Evolutionary conservation across 306 rosid genomes (phyloP), one percentile per base, ranked within the genome.

Genomic region (Cicer chorassanicum): DNA sequence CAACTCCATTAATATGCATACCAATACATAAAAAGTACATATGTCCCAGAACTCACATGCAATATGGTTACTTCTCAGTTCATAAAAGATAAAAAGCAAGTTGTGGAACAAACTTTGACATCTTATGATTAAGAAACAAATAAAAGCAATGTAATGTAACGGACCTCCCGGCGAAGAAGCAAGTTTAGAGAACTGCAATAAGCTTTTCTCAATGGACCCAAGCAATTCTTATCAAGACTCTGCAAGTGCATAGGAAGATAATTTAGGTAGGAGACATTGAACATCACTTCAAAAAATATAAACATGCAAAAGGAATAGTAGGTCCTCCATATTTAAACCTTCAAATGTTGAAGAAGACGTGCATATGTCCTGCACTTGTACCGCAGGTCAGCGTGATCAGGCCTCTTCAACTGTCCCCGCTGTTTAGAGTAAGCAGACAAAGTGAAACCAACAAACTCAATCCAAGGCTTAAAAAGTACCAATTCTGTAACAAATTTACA

Each of bases 331-430:
- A 65, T 29, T 54, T 70, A 79, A 56, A 93, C 99, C 99, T 94
- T 94, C 83, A 94, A 82, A 87, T 94, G 99, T 76, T 92, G 99
- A 82, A 94, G 78, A 80, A 94, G 96, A 72, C 97, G 96, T 19
- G 99, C 99, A 69, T 94, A 94, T 36, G 96, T 92, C 86, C 99
- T 82, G 91, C 99, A 94, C 85, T 94, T 94, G 83, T 94, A 94
- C 78, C 97, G 89, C 82, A 94, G 78, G 85, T 94, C 97, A 80
- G 99, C 99, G 86, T 94, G 99, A 92, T 94, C 99, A 1, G 99
- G 99, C 87, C 99, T 90, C 90, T 94, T 94, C 81, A 94, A 82
- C 78, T 94, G 99, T 79, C 99, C 99, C 46, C 96, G 83, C 99
- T 94, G 85, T 85, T 77, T 34, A 51, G 75, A 80, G 73, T 76